Percentiles rank a stretch among this genome's conserved stretches.
phyloP scores from a whole-genome alignment of 2,329 filamentous ascomycete genomes.

The Cadophora malorum region DNA sequence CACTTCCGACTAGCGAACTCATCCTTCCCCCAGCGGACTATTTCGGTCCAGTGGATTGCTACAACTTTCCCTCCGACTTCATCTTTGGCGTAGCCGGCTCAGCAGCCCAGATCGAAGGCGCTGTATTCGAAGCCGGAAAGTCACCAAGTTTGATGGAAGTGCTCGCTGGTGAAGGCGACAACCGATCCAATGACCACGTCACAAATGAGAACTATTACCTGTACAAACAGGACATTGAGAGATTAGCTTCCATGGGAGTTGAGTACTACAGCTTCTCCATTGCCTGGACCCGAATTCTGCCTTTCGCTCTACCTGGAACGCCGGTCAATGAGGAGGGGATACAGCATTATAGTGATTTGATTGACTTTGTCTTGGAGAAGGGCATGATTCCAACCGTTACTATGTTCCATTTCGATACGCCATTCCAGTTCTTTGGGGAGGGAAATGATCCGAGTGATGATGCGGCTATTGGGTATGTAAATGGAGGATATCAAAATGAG shows the following conservation, averaged over 20 bases:
- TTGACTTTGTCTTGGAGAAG: constrained; percentile 55
- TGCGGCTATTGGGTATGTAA: constrained; percentile 37
- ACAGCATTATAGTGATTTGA: constrained; percentile 59
- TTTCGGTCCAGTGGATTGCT: constrained; percentile 36
- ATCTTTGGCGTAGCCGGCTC: constrained; percentile 55
- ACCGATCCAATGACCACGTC: constrained; percentile 42
- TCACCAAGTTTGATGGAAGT: constrained; percentile 50
- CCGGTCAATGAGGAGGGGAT: constrained; percentile 58
- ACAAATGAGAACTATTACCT: constrained; percentile 58
- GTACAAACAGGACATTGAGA: constrained; percentile 61
- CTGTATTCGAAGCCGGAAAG: constrained; percentile 51
- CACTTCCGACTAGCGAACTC: constrained; percentile 60
- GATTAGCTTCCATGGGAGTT: constrained; percentile 57
- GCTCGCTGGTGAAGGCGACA: constrained; percentile 11
- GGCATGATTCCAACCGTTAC: constrained; percentile 57
- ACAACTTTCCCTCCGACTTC: constrained; percentile 54
- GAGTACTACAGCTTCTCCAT: constrained; percentile 59
- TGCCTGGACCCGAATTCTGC: constrained; percentile 58
- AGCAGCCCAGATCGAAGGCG: constrained; percentile 54
- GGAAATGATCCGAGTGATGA: constrained; percentile 21
- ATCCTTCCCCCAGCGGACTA: constrained; percentile 55
- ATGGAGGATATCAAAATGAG: constrained; percentile 48
- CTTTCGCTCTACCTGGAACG: constrained; percentile 55
- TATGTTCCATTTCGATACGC: constrained; percentile 56
- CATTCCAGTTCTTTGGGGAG: constrained; percentile 54